Conservation (phyloP, 768 basidiomycete genomes). For the Phylloporus sp. region DNA sequence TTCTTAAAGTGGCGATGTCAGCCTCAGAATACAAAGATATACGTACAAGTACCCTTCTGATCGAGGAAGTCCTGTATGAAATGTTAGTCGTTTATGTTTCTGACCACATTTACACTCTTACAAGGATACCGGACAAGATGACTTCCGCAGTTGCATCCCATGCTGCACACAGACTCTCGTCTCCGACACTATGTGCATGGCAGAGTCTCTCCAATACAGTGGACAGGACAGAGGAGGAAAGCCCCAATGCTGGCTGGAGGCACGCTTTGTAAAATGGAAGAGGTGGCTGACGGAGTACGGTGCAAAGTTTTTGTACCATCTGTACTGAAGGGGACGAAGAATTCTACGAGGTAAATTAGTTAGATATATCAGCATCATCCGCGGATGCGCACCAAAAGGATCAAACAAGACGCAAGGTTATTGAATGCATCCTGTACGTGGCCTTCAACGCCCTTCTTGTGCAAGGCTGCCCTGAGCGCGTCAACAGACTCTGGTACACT, state of each 20-base stretch:
- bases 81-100: slow-evolving; percentile 12
- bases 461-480: slow-evolving; percentile 28
- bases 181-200: slow-evolving; percentile 17
- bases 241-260: slow-evolving; percentile 36
- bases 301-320: slow-evolving; percentile 35
- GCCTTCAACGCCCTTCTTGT: slow-evolving; percentile 26
- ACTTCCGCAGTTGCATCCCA: slow-evolving; percentile 47
- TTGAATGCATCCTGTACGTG: slow-evolving; percentile 33
- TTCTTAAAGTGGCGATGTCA: background rate
- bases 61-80: slow-evolving; percentile 22
- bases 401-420: slow-evolving; percentile 39
- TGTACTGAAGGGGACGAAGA: slow-evolving; percentile 34
- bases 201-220: slow-evolving; percentile 37
- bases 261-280: slow-evolving; percentile 41
- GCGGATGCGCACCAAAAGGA: slow-evolving; percentile 38
- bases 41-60: slow-evolving; percentile 17
- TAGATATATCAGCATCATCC: background rate
- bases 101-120: slow-evolving; percentile 20
- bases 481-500: slow-evolving; percentile 29
- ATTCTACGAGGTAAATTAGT: slow-evolving; percentile 29
- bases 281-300: slow-evolving; percentile 40
- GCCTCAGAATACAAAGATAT: background rate
- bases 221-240: slow-evolving; percentile 38
- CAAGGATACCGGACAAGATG: slow-evolving; percentile 51
- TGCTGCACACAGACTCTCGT: slow-evolving; percentile 18